These are phyloP conservation scores for Mediolabrus comicus DNA, from an alignment of 108 stramenopile species.

Conservation along the genomic window DNA sequence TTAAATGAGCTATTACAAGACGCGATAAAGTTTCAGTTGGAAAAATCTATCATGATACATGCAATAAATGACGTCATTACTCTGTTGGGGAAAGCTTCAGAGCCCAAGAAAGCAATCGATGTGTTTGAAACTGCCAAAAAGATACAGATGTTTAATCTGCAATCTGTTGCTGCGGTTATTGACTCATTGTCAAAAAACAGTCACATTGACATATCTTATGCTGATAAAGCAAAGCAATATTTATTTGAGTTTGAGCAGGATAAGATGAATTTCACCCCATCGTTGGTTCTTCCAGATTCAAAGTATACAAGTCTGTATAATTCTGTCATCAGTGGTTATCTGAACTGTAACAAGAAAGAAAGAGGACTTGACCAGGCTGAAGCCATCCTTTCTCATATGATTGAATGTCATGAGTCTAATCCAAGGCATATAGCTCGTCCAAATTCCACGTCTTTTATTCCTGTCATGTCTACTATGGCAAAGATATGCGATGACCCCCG, in stretches of 20 bases:
- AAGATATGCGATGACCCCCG: constrained; percentile 12
- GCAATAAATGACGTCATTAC: constrained; percentile 24
- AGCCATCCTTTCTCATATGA: constrained; percentile 29
- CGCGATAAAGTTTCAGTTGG: background rate
- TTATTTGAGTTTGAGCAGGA: constrained; percentile 33
- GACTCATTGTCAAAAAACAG: constrained; percentile 21
- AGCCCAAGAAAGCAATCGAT: constrained; percentile 29
- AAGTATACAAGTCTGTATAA: constrained; percentile 44
- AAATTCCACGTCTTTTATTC: constrained; percentile 33
- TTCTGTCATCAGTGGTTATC: constrained; percentile 31
- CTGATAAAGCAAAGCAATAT: constrained; percentile 28
- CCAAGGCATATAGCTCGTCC: constrained; percentile 38
- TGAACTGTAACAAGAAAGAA: constrained; percentile 13
- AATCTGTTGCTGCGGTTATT: constrained; percentile 11
- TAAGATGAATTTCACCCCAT: constrained; percentile 14
- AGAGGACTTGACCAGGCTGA: constrained; percentile 14
- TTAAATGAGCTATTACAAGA: constrained; percentile 11
- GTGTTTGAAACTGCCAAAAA: constrained; percentile 26
- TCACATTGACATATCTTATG: constrained; percentile 11
- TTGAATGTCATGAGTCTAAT: constrained; percentile 27
- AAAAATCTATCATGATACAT: constrained; percentile 3
- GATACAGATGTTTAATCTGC: constrained; percentile 16
- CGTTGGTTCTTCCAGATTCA: constrained; percentile 12
- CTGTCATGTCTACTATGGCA: constrained; percentile 35
- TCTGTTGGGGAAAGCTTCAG: constrained; percentile 23